Base-by-base conservation (phyloP, 1,139 yeast genomes). In the Blastobotrys arbuscula region DNA sequence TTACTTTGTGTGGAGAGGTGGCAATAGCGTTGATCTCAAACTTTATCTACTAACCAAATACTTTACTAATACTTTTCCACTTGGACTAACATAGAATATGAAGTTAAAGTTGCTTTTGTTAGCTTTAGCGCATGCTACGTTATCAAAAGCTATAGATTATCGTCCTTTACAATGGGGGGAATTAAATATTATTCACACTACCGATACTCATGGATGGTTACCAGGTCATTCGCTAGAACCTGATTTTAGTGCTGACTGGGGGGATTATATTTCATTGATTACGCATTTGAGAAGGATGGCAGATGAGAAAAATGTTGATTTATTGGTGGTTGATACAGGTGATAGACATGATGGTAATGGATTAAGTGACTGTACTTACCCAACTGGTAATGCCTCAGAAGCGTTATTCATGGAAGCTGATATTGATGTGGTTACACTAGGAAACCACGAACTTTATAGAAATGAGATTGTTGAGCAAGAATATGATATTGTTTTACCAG, bases 291-390 rank as follows among this genome's bases (percentile, higher is more conserved):
- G 71, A 39, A 48, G 41, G 19, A 62, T 67, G 21, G 79, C 88
- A 0, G 72, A 71, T 31, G 59, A 59, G 0, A 58, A 67, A 2
- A 74, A 75, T 1, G 78, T 73, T 33, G 97, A 92, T 61, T 62
- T 92, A 28, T 58, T 92, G 7, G 59, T 89, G 1, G 76, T 92
- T 1, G 98, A 92, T 62, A 80, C 94, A 1, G 98, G 98, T 8
- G 98, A 92, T 66, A 80, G 88, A 53, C 96, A 87, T 58, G 97
- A 92, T 65, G 98, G 98, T 1, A 89, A 88, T 62, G 98, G 97
- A 3, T 67, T 83, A 20, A 77, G 89, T 41, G 97, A 90, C 66
- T 82, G 84, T 10, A 83, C 95, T 0, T 54, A 44, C 2, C 87
- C 90, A 1, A 82, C 82, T 59, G 97, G 97, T 0, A 61, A 70